phyloP scores from a whole-genome alignment of 2,329 filamentous ascomycete species.

The Didymella keratinophila region DNA sequence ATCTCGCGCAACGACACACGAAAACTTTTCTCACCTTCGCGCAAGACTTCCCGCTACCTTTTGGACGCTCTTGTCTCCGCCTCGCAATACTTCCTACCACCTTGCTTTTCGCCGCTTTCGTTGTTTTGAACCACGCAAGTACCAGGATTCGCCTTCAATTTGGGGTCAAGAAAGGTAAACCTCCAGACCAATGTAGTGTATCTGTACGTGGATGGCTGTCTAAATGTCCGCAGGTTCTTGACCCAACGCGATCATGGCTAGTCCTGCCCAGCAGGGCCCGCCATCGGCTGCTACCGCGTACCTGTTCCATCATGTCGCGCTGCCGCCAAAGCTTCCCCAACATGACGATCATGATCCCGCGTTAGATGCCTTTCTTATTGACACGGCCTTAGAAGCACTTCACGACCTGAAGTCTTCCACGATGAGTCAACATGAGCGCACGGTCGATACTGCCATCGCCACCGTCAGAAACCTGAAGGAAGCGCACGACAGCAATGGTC shows the following conservation, averaged over 20 bases:
- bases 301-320: constrained; percentile 55
- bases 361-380: constrained; percentile 28
- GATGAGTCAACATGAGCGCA: neutral
- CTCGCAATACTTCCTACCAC: neutral
- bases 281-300: constrained; percentile 18
- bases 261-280: neutral
- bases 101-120: too few relatives aligned
- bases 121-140: too few relatives aligned
- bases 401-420: constrained; percentile 18
- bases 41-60: neutral
- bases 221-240: too few relatives aligned
- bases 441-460: constrained; percentile 18
- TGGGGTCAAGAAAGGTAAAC: too few relatives aligned
- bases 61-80: neutral
- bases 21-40: neutral
- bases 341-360: constrained; percentile 32
- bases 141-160: too few relatives aligned
- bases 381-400: constrained; percentile 22
- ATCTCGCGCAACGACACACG: neutral
- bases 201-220: too few relatives aligned
- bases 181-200: too few relatives aligned
- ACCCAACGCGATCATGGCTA: too few relatives aligned
- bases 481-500: too few relatives aligned
- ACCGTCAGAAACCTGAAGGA: too few relatives aligned
- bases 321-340: constrained; percentile 59